Evolutionary conservation across 768 basidiomycete genomes (phyloP), one percentile per base, ranked within the genome.

Genomic region (Sarcodon sp.): DNA sequence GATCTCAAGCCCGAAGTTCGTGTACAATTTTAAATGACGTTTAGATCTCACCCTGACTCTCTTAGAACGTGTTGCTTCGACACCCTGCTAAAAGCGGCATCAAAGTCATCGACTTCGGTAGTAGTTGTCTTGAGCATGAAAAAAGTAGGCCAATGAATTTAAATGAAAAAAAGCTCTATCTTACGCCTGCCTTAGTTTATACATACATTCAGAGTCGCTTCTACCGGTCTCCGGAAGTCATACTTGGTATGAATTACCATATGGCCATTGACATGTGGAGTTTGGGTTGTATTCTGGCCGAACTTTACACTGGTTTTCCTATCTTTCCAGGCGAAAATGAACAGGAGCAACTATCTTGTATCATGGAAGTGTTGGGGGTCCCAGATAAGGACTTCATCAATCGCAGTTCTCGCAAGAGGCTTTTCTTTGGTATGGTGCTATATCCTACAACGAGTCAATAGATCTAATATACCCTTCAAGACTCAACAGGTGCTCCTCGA

Each of bases 261-360:
- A 98, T 96, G 91, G 92, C 88, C 33, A 94, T 93, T 53, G 91
- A 98, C 62, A 99, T 99, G 93, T 99, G 96, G 96, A 94, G 91
- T 70, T 65, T 99, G 55, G 96, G 96, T 35, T 99, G 96, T 59
- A 99, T 99, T 53, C 70, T 99, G 47, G 96, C 96, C 12, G 96
- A 99, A 64, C 69, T 99, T 38, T 94, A 87, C 64, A 98, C 94
- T 9, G 96, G 96, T 0, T 96, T 90, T 64, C 96, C 96, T 1
- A 93, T 99, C 56, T 99, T 99, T 66, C 96, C 96, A 0, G 96
- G 96, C 21, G 96, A 99, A 66, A 98, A 97, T 59, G 94, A 99
- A 63, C 91, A 96, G 65, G 93, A 98, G 61, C 96, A 98, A 56
- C 67, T 99, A 47, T 86, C 93, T 4, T 98, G 94, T 61, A 99